A percentile compares a stretch with the other conserved stretches of the same genome.
Conservation (phyloP, 1,139 yeast species). For the Hyphopichia buzzinii region DNA sequence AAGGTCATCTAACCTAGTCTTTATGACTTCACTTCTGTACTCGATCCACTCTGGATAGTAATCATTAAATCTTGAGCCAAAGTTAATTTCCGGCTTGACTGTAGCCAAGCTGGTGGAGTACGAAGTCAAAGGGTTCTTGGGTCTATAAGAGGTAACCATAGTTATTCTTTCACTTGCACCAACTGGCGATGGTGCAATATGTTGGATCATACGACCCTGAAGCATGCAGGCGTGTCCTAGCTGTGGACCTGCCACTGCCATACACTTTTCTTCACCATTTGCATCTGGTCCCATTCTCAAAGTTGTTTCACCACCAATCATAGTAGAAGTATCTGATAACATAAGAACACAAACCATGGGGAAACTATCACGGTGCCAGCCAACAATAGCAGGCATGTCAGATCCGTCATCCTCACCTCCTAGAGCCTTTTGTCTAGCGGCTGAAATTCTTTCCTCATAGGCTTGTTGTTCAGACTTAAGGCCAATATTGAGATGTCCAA, state of each 20-base stretch:
- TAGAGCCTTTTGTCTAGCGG: conserved; percentile 12
- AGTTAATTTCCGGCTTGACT: conserved; percentile 39
- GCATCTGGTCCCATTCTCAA: conserved; percentile 44
- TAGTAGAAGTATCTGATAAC: conserved; percentile 53
- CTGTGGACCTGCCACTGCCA: conserved; percentile 49
- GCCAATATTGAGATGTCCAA: conserved; percentile 50
- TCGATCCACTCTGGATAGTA: conserved; percentile 39
- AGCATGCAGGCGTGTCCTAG: conserved; percentile 54
- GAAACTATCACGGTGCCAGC: conserved; percentile 60
- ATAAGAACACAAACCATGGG: conserved; percentile 65
- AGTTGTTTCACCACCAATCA: conserved; percentile 62
- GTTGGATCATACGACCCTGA: conserved; percentile 54
- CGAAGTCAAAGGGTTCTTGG: conserved; percentile 23
- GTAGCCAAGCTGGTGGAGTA: conserved; percentile 34
- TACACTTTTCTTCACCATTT: conserved; percentile 13
- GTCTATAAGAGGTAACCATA: conserved; percentile 41
- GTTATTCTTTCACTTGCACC: conserved; percentile 57
- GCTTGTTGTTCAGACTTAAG: conserved; percentile 34
- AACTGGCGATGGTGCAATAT: conserved; percentile 54
- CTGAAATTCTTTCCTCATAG: conserved; percentile 13
- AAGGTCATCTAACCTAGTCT: conserved; percentile 32
- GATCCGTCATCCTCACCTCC: conserved; percentile 19
- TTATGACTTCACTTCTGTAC: conserved; percentile 41
- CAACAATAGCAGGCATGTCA: conserved; percentile 51
- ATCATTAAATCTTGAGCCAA: conserved; percentile 30